phyloP scores from a whole-genome alignment of 225 moss, liverwort and hornwort genomes.

The Sphagnum contortum region DNA sequence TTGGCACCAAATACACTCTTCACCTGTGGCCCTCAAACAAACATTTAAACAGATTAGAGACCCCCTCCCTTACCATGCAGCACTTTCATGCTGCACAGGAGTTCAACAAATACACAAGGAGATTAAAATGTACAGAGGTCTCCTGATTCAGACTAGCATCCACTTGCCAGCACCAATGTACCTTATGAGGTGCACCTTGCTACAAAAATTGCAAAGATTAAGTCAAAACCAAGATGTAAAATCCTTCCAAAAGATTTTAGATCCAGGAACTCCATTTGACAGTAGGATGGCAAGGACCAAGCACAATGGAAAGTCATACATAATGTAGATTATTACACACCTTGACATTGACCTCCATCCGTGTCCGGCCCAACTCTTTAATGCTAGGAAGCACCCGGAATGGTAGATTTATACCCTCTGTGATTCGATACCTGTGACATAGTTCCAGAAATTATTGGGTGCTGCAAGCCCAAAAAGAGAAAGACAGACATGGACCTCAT shows the following conservation, averaged over 20 bases:
- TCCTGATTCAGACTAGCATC: too few relatives aligned
- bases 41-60: neutral
- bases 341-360: slow-evolving; percentile 68
- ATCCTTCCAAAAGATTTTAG: neutral
- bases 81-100: neutral
- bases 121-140: neutral
- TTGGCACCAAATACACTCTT: slow-evolving; percentile 96
- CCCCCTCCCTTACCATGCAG: neutral
- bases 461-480: neutral
- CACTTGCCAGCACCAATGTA: neutral
- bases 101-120: neutral
- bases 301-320: too few relatives aligned
- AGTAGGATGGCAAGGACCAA: too few relatives aligned
- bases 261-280: too few relatives aligned
- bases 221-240: neutral
- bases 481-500: too few relatives aligned
- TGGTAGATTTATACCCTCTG: slow-evolving; percentile 45
- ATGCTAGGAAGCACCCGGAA: slow-evolving; percentile 63
- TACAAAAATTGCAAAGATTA: neutral
- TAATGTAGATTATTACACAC: slow-evolving; percentile 2
- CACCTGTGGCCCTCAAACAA: slow-evolving; percentile 32
- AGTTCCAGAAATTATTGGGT: neutral
- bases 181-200: neutral
- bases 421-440: slow-evolving; percentile 35
- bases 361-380: slow-evolving; percentile 61